Conservation (phyloP, 2,329 filamentous ascomycete species). For the Alternaria solani region DNA sequence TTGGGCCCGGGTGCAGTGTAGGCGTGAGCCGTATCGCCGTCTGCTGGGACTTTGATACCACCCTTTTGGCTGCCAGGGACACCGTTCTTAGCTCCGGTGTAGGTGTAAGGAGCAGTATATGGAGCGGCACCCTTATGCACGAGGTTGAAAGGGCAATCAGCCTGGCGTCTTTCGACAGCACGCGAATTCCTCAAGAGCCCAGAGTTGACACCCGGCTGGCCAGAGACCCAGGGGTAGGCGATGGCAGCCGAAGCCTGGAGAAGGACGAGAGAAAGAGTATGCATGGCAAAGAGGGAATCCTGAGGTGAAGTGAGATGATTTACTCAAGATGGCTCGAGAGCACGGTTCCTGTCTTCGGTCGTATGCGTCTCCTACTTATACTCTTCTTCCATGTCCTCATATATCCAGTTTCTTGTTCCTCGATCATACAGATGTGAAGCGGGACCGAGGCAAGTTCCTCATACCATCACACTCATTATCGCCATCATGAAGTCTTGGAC, state of each 20-base stretch:
- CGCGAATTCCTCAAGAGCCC: constrained; percentile 20
- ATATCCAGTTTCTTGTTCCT: neutral
- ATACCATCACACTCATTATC: neutral
- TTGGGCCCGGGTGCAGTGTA: constrained; percentile 29
- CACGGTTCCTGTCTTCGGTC: neutral
- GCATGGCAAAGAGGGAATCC: constrained; percentile 17
- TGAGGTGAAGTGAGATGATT: neutral
- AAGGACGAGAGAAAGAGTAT: constrained; percentile 25
- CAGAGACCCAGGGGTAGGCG: constrained; percentile 32
- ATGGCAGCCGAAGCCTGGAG: constrained; percentile 24
- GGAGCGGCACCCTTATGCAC: constrained; percentile 34
- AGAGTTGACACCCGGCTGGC: constrained; percentile 29
- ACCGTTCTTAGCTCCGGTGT: constrained; percentile 56
- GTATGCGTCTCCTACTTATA: constrained; percentile 5
- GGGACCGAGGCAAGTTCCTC: constrained; percentile 5
- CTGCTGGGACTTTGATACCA: constrained; percentile 56
- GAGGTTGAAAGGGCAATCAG: constrained; percentile 33
- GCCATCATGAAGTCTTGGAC: neutral
- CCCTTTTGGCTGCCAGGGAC: constrained; percentile 52
- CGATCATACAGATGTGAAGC: neutral
- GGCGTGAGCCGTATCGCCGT: constrained; percentile 48
- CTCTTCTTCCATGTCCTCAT: neutral
- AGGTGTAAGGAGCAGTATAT: constrained; percentile 41
- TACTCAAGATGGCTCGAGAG: constrained; percentile 1
- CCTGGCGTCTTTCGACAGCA: constrained; percentile 22